phyloP scores from a whole-genome alignment of 352 stramenopile species.

The Aphanomyces stellatus region DNA sequence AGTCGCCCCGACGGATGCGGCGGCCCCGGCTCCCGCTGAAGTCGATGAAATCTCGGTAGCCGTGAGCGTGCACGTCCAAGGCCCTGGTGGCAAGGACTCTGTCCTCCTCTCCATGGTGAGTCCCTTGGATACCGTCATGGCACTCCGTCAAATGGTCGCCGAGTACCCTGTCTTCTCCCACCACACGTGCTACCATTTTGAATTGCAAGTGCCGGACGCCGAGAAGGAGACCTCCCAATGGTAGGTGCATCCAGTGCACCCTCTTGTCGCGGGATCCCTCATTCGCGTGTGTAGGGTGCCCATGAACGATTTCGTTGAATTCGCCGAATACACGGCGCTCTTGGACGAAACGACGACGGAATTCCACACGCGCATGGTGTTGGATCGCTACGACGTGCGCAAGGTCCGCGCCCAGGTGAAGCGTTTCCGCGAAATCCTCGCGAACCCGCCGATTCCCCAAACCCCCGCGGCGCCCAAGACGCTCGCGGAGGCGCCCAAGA shows the following conservation, averaged over 20 bases:
- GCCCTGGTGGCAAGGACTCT: conserved; percentile 16
- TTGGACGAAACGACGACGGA: conserved; percentile 37
- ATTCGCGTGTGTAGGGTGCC: conserved; percentile 26
- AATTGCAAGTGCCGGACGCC: conserved; percentile 27
- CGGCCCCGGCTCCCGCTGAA: background rate
- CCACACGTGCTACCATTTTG: conserved; percentile 83
- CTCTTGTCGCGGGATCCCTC: too few species aligned
- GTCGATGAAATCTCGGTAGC: background rate
- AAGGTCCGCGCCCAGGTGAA: conserved; percentile 77
- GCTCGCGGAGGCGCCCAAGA: background rate
- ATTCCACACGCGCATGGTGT: conserved; percentile 54
- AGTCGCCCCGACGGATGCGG: background rate
- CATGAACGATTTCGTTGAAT: conserved; percentile 82
- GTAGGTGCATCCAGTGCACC: too few species aligned
- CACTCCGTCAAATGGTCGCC: conserved; percentile 71
- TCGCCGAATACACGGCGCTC: conserved; percentile 69
- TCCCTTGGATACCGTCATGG: conserved; percentile 63
- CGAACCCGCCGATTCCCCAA: conserved; percentile 78
- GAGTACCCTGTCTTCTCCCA: conserved; percentile 74
- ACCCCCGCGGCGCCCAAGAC: conserved; percentile 16
- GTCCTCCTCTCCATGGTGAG: conserved; percentile 69
- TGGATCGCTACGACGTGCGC: conserved; percentile 81
- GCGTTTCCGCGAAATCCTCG: conserved; percentile 71
- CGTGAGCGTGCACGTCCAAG: conserved; percentile 8
- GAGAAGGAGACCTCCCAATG: too few species aligned